Base-by-base conservation (phyloP, 768 basidiomycete species). In the Amanita molliuscula region DNA sequence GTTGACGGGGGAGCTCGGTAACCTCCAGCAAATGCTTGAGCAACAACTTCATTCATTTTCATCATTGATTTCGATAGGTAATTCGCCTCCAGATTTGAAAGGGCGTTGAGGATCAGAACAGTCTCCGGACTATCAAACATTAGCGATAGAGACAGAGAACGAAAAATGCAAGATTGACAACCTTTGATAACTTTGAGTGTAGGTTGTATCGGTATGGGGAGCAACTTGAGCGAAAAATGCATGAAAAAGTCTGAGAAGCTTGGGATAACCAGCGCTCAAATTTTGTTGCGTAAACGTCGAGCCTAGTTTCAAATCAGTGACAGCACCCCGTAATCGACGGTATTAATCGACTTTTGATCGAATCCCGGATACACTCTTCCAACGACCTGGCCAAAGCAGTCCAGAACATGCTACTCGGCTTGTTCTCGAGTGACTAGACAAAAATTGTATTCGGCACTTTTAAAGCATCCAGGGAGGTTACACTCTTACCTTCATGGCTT, bases 151-250 rank as follows among this genome's bases (percentile, higher is more conserved):
- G 33, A 48, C n/a, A 15, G 16, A 35, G 13, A 9, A 20, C n/a
- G 26, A 47, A 34, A 21, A 9, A 45, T 18, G 5, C 6, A 33
- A 45, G 21, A 23, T 44, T 35, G 7, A 36, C 28, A 20, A 88
- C 91, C 89, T 92, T 67, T 99, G 96, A 44, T 86, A 77, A 0
- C 78, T 73, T 47, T 83, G 79, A 0, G 80, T 83, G 62, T 98
- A 98, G 5, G 88, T 70, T 0, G 96, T 98, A 60, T 98, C 95
- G 1, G 96, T 96, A 61, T 97, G 89, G 9, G 95, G 86, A 2
- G 91, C 82, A 47, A 98, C 91, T 63, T 93, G 93, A 26, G 86
- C 81, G 62, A 99, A 99, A 68, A 99, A 96, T 35, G 93, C 92
- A 49, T 99, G 96, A 67, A 99, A 94, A 2, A 97, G 75, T 8